Evolutionary conservation across 306 rosid species (phyloP), one percentile per base, ranked within the genome.

Genomic region (Hippophae rhamnoides): DNA sequence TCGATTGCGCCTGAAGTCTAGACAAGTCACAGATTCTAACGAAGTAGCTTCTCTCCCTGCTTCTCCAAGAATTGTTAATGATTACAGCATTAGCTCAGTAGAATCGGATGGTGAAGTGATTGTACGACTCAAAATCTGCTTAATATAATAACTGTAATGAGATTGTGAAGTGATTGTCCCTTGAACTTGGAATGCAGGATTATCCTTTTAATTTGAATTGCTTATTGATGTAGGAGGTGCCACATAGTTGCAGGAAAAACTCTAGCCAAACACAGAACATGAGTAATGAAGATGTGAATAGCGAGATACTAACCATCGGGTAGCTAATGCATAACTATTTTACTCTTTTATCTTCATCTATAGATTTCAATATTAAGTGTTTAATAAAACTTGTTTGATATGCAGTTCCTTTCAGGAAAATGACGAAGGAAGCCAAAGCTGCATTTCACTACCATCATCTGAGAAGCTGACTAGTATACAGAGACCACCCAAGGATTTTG

Each of bases 401-500:
- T 67, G 68, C 82, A 92, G 98, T 67, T 81, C 83, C 25, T 67
- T 40, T 53, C 42, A 68, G 60, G 86, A 81, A 73, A 80, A 70
- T 64, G 79, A 83, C 25, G 95, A 84, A 13, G 95, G 85, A 61
- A 69, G 70, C 68, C 87, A 75, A 57, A 75, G 89, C 69, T 50
- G 50, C 10, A 57, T n/a, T 71, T 69, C 82, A 43, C 59, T 75
- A 31, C 72, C 84, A 10, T 77, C 63, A 43, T 78, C 95, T 6
- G 87, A 81, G 62, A 85, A 73, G 67, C 57, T 42, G 46, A 60
- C 50, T n/a, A 43, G 66, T 48, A 74, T 53, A 56, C 64, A 82
- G 51, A 84, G 84, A 76, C 92, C 92, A 38, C 92, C 95, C 7
- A 85, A 87, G 79, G 96, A 90, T 74, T 90, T 90, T 53, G 89